These are phyloP conservation scores for Rhododendron kiyosumense DNA, from an alignment of 148 eudicot species.

Conservation along the genomic window DNA sequence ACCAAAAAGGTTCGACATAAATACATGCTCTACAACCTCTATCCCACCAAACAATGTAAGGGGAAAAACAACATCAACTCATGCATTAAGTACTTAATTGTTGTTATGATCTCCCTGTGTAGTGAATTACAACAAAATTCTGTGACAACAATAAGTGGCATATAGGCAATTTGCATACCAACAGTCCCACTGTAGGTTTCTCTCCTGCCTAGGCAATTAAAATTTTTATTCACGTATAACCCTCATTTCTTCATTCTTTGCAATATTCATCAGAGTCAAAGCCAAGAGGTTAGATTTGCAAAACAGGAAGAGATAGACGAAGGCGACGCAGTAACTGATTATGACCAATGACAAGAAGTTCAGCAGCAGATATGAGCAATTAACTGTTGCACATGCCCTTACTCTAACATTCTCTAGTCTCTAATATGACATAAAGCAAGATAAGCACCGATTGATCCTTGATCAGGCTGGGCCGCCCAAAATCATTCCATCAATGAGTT, in stretches of 20 bases:
- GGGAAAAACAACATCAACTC: background rate
- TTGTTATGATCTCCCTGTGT: background rate
- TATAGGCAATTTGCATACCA: background rate
- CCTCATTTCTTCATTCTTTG: background rate
- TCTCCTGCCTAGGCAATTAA: background rate
- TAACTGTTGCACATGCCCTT: background rate
- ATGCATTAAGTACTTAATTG: background rate
- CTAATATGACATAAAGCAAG: background rate
- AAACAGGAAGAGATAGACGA: background rate
- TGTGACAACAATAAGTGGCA: background rate
- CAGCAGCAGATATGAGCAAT: background rate
- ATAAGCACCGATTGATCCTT: background rate
- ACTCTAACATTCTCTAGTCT: background rate
- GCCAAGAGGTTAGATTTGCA: background rate
- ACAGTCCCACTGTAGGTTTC: background rate
- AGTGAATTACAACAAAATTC: background rate
- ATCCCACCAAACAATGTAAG: background rate
- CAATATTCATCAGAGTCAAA: background rate
- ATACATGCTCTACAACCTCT: background rate
- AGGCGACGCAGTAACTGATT: background rate
- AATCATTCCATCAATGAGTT: background rate
- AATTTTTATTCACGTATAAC: background rate
- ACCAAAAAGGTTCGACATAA: background rate
- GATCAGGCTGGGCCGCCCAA: background rate
- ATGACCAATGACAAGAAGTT: background rate